Evolutionary conservation across 208 protist species (phyloP).

Genomic region (Leishmania mexicana): DNA sequence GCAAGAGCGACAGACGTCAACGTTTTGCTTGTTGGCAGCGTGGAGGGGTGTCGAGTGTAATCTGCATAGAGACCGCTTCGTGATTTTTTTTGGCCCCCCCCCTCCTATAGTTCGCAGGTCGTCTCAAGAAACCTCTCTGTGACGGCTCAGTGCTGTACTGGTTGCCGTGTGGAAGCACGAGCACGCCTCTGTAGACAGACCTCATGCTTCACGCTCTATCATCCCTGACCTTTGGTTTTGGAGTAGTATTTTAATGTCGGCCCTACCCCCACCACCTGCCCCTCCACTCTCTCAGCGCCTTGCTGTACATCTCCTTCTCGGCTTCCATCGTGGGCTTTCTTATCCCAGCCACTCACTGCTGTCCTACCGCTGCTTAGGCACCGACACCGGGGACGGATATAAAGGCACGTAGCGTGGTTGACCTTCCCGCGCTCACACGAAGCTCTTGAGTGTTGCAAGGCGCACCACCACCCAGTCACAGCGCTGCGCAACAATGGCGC

Average conservation of each 20-base stretch:
- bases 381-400: not conserved
- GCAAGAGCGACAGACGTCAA: not conserved
- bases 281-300: not conserved
- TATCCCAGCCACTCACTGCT: not conserved
- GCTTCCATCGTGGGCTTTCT: not conserved
- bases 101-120: not conserved
- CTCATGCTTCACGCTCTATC: not conserved
- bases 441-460: not conserved
- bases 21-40: no score
- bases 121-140: not conserved
- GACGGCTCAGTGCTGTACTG: not conserved
- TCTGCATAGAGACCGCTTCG: not conserved
- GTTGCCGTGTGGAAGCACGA: not conserved
- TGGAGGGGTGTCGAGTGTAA: no score
- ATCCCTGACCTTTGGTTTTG: not conserved
- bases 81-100: not conserved
- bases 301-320: not conserved
- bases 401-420: not conserved
- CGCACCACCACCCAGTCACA: not conserved
- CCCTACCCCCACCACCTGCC: not conserved
- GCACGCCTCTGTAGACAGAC: not conserved
- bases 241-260: not conserved
- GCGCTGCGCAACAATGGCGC: slow-evolving; percentile 1
- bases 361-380: not conserved
- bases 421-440: not conserved